Conservation (phyloP, 805 yeast genomes). For the Suhomyces faveliae region DNA sequence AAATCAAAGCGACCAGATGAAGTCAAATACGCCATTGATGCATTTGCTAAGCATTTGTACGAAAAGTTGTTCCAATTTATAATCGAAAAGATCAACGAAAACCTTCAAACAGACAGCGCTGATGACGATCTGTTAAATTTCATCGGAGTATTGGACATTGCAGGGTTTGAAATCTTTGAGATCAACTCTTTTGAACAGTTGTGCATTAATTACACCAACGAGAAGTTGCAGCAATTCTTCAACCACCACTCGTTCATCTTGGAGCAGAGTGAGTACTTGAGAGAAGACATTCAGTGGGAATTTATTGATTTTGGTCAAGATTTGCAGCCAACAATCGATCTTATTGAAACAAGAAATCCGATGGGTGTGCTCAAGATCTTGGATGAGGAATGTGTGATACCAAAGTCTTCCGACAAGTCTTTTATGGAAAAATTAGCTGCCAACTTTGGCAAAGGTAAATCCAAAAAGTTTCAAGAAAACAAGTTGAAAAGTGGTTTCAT, state of each 20-base stretch:
- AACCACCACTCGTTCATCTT: slow-evolving; percentile 61
- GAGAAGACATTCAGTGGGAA: slow-evolving; percentile 61
- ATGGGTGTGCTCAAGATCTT: slow-evolving; percentile 82
- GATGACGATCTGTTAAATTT: slow-evolving; percentile 37
- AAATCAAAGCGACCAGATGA: slow-evolving; percentile 79
- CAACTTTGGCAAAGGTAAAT: slow-evolving; percentile 54
- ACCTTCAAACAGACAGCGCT: slow-evolving; percentile 35
- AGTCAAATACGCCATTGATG: slow-evolving; percentile 78
- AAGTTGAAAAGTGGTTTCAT: slow-evolving; percentile 75
- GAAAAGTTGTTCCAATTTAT: slow-evolving; percentile 79
- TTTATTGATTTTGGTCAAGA: slow-evolving; percentile 94
- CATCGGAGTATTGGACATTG: slow-evolving; percentile 60
- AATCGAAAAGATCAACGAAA: slow-evolving; percentile 71
- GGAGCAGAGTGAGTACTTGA: slow-evolving; percentile 58
- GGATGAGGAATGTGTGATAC: slow-evolving; percentile 95
- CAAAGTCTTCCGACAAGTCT: slow-evolving; percentile 79
- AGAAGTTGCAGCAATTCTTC: slow-evolving; percentile 59
- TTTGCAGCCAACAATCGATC: slow-evolving; percentile 88
- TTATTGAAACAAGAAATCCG: slow-evolving; percentile 73
- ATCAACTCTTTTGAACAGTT: slow-evolving; percentile 59
- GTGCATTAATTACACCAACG: slow-evolving; percentile 61
- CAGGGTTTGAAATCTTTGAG: slow-evolving; percentile 61
- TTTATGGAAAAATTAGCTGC: slow-evolving; percentile 76
- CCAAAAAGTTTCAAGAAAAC: slow-evolving; percentile 63
- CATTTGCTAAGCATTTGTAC: slow-evolving; percentile 82